Percentiles rank a stretch among this genome's conserved stretches.
Conservation (phyloP, 441 rosid species). For the Isatis lusitanica region DNA sequence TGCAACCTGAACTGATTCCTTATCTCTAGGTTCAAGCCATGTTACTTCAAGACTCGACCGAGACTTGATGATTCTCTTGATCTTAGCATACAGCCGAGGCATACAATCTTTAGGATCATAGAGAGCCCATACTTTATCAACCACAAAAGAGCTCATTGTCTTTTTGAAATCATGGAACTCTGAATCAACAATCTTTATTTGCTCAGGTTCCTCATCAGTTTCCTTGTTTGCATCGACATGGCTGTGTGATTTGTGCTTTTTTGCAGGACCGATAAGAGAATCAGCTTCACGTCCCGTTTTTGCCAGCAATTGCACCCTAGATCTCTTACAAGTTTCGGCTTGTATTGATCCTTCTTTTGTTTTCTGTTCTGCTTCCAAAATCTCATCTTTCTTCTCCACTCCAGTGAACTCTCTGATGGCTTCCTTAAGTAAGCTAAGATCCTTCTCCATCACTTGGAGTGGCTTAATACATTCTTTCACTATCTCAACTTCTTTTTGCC, state of each 20-base stretch:
- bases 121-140: conserved; percentile 44
- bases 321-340: conserved; percentile 4
- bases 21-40: not conserved
- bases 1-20: not conserved
- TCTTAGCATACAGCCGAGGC: conserved; percentile 56
- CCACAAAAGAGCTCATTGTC: conserved; percentile 7
- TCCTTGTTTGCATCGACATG: not conserved
- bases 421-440: too few species aligned
- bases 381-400: too few species aligned
- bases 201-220: conserved; percentile 3
- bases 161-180: conserved; percentile 28
- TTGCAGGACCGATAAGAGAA: not conserved
- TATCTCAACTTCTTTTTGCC: too few species aligned
- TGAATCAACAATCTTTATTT: not conserved
- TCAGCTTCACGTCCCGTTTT: not conserved
- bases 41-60: conserved; percentile 38
- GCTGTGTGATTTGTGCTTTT: not conserved
- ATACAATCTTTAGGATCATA: conserved; percentile 51
- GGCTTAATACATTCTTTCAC: too few species aligned
- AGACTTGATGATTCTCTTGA: conserved; percentile 39
- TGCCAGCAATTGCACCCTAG: not conserved
- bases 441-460: too few species aligned
- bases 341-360: too few species aligned
- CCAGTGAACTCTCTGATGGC: too few species aligned
- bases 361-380: too few species aligned